phyloP scores from a whole-genome alignment of 2,329 filamentous ascomycete species.

The Pyrenophora tritici-repentis region DNA sequence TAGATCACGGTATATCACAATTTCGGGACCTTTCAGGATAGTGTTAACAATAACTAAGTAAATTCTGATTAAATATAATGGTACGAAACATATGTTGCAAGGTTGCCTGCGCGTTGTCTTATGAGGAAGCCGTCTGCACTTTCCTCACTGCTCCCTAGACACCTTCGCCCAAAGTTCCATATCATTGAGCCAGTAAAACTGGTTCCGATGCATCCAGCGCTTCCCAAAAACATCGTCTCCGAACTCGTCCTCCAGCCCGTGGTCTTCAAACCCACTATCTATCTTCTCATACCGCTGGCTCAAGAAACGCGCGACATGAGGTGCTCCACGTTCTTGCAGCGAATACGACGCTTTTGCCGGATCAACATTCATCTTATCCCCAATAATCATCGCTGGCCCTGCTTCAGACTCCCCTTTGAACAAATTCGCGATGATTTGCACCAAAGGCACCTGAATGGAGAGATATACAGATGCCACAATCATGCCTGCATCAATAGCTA shows the following conservation, averaged over 20 bases:
- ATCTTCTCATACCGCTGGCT: neutral
- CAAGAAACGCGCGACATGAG: neutral
- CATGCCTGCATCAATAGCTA: constrained; percentile 20
- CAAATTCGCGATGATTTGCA: constrained; percentile 25
- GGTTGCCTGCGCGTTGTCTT: too few species aligned
- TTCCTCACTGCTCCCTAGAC: too few species aligned
- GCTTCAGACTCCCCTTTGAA: neutral
- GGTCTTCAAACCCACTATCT: neutral
- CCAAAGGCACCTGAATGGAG: constrained; percentile 16
- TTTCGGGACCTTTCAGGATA: too few species aligned
- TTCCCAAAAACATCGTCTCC: neutral
- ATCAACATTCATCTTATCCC: constrained; percentile 1
- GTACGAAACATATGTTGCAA: too few species aligned
- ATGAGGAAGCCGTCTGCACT: too few species aligned
- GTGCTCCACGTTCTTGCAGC: constrained; percentile 1
- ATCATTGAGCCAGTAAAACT: neutral
- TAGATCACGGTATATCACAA: too few species aligned
- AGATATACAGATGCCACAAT: constrained; percentile 20
- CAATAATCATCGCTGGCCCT: constrained; percentile 9
- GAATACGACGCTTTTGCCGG: neutral
- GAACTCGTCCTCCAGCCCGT: neutral
- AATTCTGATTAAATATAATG: too few species aligned
- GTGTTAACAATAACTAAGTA: too few species aligned
- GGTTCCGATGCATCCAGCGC: neutral
- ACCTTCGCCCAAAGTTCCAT: neutral